Base-by-base conservation (phyloP, 75 land plant genomes). In the Isoetes taiwanensis region DNA sequence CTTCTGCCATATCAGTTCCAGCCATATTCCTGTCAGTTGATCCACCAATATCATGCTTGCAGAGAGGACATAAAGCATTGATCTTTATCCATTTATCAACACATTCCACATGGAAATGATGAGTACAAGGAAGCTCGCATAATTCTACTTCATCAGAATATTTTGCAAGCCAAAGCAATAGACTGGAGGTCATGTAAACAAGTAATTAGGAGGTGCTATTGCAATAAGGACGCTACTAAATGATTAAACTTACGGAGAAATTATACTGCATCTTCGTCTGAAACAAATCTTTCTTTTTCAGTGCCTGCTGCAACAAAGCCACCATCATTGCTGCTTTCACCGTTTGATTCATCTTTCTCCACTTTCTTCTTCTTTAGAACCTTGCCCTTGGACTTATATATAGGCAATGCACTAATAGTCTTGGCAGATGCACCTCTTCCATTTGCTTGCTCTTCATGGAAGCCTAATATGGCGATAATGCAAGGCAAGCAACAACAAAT, bases 401-500 rank as follows among this genome's bases (percentile, higher is more conserved):
- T 46, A 5, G 50, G 50, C 25, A 46, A 46, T 5, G 50, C 6
- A 16, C 21, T 23, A 46, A 46, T 46, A 4, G 23, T 23, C 19
- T 46, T 23, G 50, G 50, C n/a, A 4, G 12, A 19, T n/a, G 50
- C 50, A 4, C 50, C 50, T 19, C 50, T 46, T 6, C 25, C 25
- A 5, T 46, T 19, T 46, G 50, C 50, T 19, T 46, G 50, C 19
- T 46, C 50, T 23, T 46, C 50, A 5, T 23, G 50, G 50, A 46
- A 46, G 6, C 50, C 50, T 6, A 46, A 23, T 23, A 46, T 19
- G 16, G 50, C 50, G 50, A 46, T 46, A 19, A 46, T 46, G 50
- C 50, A 46, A 5, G 50, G 50, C 50, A 46, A 46, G 50, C 50
- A 46, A 23, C 50, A 46, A 16, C 50, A 46, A 19, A 46, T 46